Conservation (phyloP, 2,329 filamentous ascomycete species). For the Colletotrichum somersetense region DNA sequence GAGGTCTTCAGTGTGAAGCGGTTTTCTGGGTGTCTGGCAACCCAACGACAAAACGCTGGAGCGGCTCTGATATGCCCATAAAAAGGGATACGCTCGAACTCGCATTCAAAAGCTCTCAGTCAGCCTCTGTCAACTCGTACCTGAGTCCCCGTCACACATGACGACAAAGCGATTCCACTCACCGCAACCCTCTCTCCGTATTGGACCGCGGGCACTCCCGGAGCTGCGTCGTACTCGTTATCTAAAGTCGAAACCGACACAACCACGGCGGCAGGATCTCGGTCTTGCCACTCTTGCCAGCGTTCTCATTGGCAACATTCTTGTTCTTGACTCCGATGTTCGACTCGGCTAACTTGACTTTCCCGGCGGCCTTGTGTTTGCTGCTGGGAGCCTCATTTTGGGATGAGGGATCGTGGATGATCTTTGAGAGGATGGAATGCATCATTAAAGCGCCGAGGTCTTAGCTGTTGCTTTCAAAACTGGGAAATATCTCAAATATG, state of each 20-base stretch:
- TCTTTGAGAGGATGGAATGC: neutral
- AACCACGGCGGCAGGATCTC: conserved; percentile 65
- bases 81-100: conserved; percentile 61
- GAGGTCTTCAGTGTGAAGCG: neutral
- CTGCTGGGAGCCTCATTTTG: conserved; percentile 36
- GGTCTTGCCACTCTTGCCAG: conserved; percentile 48
- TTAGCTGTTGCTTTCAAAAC: neutral
- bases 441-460: neutral
- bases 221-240: conserved; percentile 66
- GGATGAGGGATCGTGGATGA: neutral
- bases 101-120: conserved; percentile 53
- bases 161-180: conserved; percentile 65
- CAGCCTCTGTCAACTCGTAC: conserved; percentile 63
- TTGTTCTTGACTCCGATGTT: conserved; percentile 48
- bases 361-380: neutral
- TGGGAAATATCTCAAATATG: no score
- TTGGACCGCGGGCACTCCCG: conserved; percentile 68
- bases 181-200: conserved; percentile 66
- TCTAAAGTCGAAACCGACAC: conserved; percentile 69
- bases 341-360: conserved; percentile 41
- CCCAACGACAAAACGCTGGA: neutral
- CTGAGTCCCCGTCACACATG: conserved; percentile 63
- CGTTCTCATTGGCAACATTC: conserved; percentile 65
- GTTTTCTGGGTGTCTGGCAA: neutral
- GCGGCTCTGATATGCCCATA: conserved; percentile 63